Evolutionary conservation across 2,329 filamentous ascomycete species (phyloP).

Genomic region (Trichoderma sp.): DNA sequence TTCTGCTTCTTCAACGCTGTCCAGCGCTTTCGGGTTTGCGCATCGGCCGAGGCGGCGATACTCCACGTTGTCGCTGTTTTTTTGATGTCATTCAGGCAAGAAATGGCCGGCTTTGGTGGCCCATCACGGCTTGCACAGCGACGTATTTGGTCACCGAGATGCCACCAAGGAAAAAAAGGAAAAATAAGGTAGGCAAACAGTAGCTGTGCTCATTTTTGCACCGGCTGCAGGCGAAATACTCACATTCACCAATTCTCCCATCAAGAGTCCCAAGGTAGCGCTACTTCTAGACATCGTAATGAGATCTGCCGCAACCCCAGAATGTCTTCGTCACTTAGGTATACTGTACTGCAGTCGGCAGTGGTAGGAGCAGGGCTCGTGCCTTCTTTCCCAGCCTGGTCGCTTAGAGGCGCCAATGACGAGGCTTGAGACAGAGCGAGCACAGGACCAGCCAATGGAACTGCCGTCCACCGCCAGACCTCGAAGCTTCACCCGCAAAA

Average conservation of each 20-base stretch:
- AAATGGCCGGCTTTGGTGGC: neutral
- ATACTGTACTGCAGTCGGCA: no score
- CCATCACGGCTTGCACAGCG: no score
- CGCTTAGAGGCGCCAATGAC: constrained; percentile 13
- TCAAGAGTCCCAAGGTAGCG: no score
- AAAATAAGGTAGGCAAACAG: no score
- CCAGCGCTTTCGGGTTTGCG: neutral
- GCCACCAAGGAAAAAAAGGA: no score
- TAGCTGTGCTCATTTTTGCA: no score
- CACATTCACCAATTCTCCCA: no score
- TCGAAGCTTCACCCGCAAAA: neutral
- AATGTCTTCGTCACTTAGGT: neutral
- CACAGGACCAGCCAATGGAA: constrained; percentile 14
- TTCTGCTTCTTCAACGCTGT: neutral
- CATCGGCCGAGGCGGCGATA: constrained; percentile 2
- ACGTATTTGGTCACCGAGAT: no score
- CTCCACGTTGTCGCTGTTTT: neutral
- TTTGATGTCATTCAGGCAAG: neutral
- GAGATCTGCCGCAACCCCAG: neutral
- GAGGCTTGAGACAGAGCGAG: neutral
- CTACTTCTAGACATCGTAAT: neutral
- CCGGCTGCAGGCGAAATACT: no score
- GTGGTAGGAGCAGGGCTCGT: no score
- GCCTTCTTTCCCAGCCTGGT: neutral
- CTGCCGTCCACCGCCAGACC: neutral